phyloP scores from a whole-genome alignment of 2,329 filamentous ascomycete species.

The Cordyceps fumosorosea region DNA sequence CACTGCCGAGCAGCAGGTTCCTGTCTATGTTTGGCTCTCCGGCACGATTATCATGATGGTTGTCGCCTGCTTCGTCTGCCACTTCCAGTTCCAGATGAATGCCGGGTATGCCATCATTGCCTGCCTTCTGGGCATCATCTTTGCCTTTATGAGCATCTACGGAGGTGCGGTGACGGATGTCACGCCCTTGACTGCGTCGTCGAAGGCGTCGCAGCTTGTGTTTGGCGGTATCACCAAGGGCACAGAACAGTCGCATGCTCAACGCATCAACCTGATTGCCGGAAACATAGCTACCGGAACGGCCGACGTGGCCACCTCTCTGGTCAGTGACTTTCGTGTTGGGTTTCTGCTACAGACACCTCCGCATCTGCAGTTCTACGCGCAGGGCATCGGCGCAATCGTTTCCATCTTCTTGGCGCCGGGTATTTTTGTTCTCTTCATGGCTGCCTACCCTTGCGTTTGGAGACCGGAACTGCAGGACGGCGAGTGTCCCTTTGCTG shows the following conservation, averaged over 20 bases:
- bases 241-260: slow-evolving; percentile 44
- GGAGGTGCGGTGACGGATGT: slow-evolving; percentile 43
- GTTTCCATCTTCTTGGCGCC: slow-evolving; percentile 62
- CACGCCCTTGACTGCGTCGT: slow-evolving; percentile 53
- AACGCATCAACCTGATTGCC: slow-evolving; percentile 59
- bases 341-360: slow-evolving; percentile 61
- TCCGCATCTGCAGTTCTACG: slow-evolving; percentile 59
- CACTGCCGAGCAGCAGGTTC: slow-evolving; percentile 39
- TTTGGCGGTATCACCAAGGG: slow-evolving; percentile 57
- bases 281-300: slow-evolving; percentile 50
- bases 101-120: slow-evolving; percentile 45
- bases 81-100: slow-evolving; percentile 45
- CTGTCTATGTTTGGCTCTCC: slow-evolving; percentile 46
- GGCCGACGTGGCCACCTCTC: slow-evolving; percentile 45
- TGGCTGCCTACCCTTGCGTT: slow-evolving; percentile 63
- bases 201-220: slow-evolving; percentile 58
- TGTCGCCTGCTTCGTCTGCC: slow-evolving; percentile 45
- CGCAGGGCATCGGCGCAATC: slow-evolving; percentile 55
- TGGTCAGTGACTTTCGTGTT: slow-evolving; percentile 59
- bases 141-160: slow-evolving; percentile 39
- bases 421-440: slow-evolving; percentile 61
- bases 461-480: slow-evolving; percentile 38
- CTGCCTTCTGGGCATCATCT: slow-evolving; percentile 45
- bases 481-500: slow-evolving; percentile 49
- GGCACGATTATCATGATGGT: slow-evolving; percentile 41